A percentile compares a stretch with the other conserved stretches of the same genome.
These are phyloP conservation scores for Dicorynia guianensis DNA, from an alignment of 306 rosid species.

Conservation along the genomic window DNA sequence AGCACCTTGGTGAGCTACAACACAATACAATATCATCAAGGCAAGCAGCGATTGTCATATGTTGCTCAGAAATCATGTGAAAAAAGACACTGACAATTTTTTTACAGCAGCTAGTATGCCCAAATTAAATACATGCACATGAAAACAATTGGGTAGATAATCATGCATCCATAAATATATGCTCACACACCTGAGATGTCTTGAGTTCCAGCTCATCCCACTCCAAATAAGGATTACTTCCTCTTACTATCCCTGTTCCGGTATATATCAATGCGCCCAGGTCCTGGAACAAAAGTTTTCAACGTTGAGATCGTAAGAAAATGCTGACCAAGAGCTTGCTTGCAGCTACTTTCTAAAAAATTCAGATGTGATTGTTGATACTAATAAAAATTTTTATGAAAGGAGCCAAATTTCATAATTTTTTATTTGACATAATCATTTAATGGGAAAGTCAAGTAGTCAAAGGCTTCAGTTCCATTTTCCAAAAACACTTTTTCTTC, in stretches of 20 bases:
- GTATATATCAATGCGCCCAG: slow-evolving; percentile 84
- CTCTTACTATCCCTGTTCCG: slow-evolving; percentile 96
- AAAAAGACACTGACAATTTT: slow-evolving; percentile 5
- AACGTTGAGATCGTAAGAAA: slow-evolving; percentile 22
- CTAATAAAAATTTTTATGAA: not conserved
- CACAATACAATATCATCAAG: slow-evolving; percentile 40
- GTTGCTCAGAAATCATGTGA: slow-evolving; percentile 36
- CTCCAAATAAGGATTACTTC: slow-evolving; percentile 82
- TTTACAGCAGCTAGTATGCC: slow-evolving; percentile 1
- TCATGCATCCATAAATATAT: not conserved
- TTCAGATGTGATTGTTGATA: not conserved
- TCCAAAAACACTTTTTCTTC: not conserved
- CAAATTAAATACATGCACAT: not conserved
- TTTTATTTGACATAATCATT: slow-evolving; percentile 1
- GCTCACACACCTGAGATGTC: slow-evolving; percentile 73
- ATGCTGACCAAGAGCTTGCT: slow-evolving; percentile 10
- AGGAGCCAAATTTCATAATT: not conserved
- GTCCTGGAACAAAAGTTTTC: slow-evolving; percentile 55
- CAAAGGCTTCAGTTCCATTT: slow-evolving; percentile 5
- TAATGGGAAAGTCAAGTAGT: not conserved
- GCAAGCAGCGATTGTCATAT: slow-evolving; percentile 20
- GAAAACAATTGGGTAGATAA: not conserved
- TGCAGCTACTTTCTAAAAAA: not conserved
- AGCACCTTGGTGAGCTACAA: slow-evolving; percentile 84
- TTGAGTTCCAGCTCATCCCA: slow-evolving; percentile 97